Evolutionary conservation across 1,139 yeast genomes (phyloP).

Genomic region (Pneumocystis oryctolagi): DNA sequence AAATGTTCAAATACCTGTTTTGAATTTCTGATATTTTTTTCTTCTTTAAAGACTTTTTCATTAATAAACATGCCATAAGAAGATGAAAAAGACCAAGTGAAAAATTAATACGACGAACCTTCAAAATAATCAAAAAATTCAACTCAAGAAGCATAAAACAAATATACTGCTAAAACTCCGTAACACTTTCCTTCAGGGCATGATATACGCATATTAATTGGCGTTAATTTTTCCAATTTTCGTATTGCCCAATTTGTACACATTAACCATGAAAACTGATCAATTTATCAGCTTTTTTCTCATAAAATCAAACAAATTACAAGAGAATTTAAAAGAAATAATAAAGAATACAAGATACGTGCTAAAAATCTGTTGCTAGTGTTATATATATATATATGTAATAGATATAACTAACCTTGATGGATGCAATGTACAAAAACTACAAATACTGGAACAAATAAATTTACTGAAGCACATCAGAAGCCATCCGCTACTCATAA

Average conservation of each 20-base stretch:
- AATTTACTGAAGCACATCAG: background rate
- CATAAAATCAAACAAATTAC: background rate
- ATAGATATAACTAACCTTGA: background rate
- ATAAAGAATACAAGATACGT: conserved; percentile 67
- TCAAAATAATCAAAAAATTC: background rate
- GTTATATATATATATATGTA: background rate
- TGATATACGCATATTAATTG: conserved; percentile 45
- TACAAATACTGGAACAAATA: background rate
- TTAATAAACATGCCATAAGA: conserved; percentile 46
- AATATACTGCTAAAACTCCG: conserved; percentile 63
- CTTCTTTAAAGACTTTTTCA: conserved; percentile 62
- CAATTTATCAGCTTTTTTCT: background rate
- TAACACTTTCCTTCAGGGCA: conserved; percentile 72
- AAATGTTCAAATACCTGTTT: conserved; percentile 37
- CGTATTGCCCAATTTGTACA: conserved; percentile 67
- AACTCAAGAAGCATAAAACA: background rate
- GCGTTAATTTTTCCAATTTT: conserved; percentile 57
- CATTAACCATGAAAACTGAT: conserved; percentile 65
- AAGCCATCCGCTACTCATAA: background rate
- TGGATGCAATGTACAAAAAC: background rate
- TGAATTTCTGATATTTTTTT: conserved; percentile 75
- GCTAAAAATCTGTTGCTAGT: conserved; percentile 46
- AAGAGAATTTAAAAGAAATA: conserved; percentile 62
- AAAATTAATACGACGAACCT: conserved; percentile 65
- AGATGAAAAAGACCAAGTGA: conserved; percentile 75